Evolutionary conservation across 306 rosid genomes (phyloP), one percentile per base, ranked within the genome.

Genomic region (Astragalus glycyphyllos): DNA sequence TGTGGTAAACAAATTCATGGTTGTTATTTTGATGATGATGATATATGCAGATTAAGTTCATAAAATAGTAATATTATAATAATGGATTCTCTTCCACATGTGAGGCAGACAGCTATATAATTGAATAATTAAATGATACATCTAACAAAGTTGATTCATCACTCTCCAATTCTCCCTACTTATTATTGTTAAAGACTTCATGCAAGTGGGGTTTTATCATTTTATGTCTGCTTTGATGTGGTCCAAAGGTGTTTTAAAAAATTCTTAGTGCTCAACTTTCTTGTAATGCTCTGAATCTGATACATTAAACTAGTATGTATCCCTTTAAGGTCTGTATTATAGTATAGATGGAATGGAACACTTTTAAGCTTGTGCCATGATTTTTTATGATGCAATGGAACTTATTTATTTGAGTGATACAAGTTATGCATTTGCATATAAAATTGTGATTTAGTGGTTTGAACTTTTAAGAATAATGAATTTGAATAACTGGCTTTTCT

Each of bases 401-500:
- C 58, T 14, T 10, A 11, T 4, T n/a, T n/a, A n/a, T n/a, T n/a
- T n/a, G n/a, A n/a, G 41, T 11, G 15, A 29, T 42, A 23, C 14
- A 48, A 37, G 50, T 17, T 62, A 20, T 48, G 20, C n/a, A 49
- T 17, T 58, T 31, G 75, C 47, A 4, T 70, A 11, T 26, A 35
- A 20, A 66, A 44, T 11, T 73, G 55, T 13, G 11, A 14, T 68
- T 69, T 46, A 11, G 34, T 41, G 2, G 11, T 51, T 16, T 15
- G 58, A 40, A 58, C 8, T 8, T 71, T 65, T 53, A 72, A 42
- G 17, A 35, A 20, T 15, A 53, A 6, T 20, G 64, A 35, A 8
- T 61, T 75, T n/a, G 11, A 68, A 55, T 64, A 26, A 12, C 53
- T 68, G 49, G 9, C 15, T 58, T 41, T 29, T 32, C 54, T 68